Base-by-base conservation (phyloP, 2,329 filamentous ascomycete species). In the Aspergillus viridinutans region DNA sequence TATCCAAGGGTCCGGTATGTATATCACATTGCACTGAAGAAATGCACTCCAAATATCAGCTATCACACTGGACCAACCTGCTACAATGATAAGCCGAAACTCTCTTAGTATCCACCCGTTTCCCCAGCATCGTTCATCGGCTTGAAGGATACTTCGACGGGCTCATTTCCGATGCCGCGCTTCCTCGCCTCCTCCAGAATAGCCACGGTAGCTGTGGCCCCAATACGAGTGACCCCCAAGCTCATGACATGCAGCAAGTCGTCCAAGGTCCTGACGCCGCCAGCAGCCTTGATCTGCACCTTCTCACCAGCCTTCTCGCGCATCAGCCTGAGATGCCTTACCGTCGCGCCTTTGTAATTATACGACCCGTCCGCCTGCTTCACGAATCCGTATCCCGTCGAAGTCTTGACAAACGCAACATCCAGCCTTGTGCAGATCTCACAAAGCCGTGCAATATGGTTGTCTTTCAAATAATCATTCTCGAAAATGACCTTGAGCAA, bases 401-500 rank as follows among this genome's bases (percentile, higher is more conserved):
- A 83, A 0, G 84, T 86, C 73, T 86, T 86, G 61, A 85, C 78
- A 56, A 84, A 86, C 0, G 78, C 83, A 0, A 86, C 83, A 0
- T 69, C 70, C 0, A 82, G 38, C 0, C 73, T 66, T 0, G 78
- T 78, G 65, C 84, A 86, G 29, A 86, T 83, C 65, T 78, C 63
- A 64, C 83, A 85, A 0, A 86, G 72, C 5, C 69, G 73, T 8
- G 76, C 61, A 52, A 86, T 83, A 40, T 85, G 77, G 10, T 77
- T 64, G 0, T 81, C 72, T 1, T 73, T 28, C 0, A 86, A 75
- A 59, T 80, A 86, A 64, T 85, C 83, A 61, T 84, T 86, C 62
- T 86, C 83, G 55, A 86, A 85, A 50, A 86, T 86, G 52, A 86
- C 83, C 64, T 86, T 86, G 6, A 86, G 72, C 0, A 77, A 72